These are phyloP conservation scores for Dentipellis sp. DNA, from an alignment of 768 basidiomycete species.

Conservation along the genomic window DNA sequence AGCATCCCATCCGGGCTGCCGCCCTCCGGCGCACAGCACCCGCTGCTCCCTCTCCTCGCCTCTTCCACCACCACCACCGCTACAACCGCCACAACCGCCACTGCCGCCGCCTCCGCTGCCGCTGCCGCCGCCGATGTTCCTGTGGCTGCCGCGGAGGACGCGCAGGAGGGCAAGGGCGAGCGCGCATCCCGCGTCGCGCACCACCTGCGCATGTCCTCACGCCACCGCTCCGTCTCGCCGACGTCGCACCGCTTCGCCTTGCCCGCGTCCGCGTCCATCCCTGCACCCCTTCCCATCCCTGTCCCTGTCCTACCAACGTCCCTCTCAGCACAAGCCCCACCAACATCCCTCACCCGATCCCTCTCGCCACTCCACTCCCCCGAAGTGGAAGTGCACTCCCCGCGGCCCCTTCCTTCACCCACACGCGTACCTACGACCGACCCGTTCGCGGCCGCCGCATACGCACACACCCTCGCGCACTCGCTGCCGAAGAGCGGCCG, in stretches of 20 bases:
- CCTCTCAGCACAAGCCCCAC: not conserved
- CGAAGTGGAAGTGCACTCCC: constrained; percentile 40
- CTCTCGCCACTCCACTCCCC: not conserved
- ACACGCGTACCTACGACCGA: constrained; percentile 28
- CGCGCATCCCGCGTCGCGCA: constrained; percentile 49
- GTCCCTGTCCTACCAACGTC: not conserved
- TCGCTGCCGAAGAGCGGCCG: constrained; percentile 41
- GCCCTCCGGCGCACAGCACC: constrained; percentile 20
- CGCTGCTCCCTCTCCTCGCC: constrained; percentile 20
- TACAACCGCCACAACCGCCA: not conserved
- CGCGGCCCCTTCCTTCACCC: constrained; percentile 61
- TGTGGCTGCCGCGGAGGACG: constrained; percentile 19
- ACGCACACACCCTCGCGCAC: constrained; percentile 24
- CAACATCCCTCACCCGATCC: constrained; percentile 1
- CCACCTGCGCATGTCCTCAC: constrained; percentile 47
- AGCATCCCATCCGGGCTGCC: constrained; percentile 29
- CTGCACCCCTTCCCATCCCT: not conserved
- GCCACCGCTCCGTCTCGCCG: constrained; percentile 55
- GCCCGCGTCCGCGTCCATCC: constrained; percentile 15
- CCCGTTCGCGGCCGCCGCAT: constrained; percentile 35
- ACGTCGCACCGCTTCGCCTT: constrained; percentile 45
- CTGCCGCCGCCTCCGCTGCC: too few species aligned
- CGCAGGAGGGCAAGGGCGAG: constrained; percentile 53
- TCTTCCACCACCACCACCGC: not conserved
- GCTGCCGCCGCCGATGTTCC: not conserved